These are phyloP conservation scores for Suillus sp. DNA, from an alignment of 768 basidiomycete species.

Conservation along the genomic window DNA sequence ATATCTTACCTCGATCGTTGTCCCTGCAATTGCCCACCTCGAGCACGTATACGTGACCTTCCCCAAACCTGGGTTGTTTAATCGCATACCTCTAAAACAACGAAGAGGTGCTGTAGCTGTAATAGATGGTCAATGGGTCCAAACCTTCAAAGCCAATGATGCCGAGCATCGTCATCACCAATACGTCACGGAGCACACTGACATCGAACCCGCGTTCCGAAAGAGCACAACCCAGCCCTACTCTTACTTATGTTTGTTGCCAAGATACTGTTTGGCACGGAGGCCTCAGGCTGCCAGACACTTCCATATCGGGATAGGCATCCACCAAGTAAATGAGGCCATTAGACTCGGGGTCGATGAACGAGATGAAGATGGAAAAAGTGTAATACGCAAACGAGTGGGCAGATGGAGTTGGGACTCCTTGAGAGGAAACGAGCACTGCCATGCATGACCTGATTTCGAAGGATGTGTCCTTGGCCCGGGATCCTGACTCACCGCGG, in stretches of 20 bases:
- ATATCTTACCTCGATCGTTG: slow-evolving; percentile 29
- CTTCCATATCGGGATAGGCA: slow-evolving; percentile 60
- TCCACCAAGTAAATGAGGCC: slow-evolving; percentile 42
- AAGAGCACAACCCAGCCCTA: slow-evolving; percentile 45
- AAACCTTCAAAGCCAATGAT: slow-evolving; percentile 68
- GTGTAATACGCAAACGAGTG: slow-evolving; percentile 67
- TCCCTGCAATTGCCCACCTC: slow-evolving; percentile 50
- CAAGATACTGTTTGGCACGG: slow-evolving; percentile 47
- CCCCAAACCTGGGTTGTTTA: slow-evolving; percentile 46
- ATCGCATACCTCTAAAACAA: slow-evolving; percentile 57
- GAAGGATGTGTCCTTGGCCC: slow-evolving; percentile 46
- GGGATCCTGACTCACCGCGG: not conserved
- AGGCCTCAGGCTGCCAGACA: slow-evolving; percentile 46
- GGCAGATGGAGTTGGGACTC: slow-evolving; percentile 46
- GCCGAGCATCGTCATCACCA: slow-evolving; percentile 77
- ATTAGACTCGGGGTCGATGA: slow-evolving; percentile 52
- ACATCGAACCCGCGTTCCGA: slow-evolving; percentile 27
- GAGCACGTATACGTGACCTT: slow-evolving; percentile 63
- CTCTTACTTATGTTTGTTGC: slow-evolving; percentile 32
- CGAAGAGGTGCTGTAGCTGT: slow-evolving; percentile 48
- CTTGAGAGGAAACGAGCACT: slow-evolving; percentile 47
- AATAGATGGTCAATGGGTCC: slow-evolving; percentile 72
- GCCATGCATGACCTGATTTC: slow-evolving; percentile 57
- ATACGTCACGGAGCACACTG: slow-evolving; percentile 47
- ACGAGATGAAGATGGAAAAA: slow-evolving; percentile 54